Conservation (phyloP, 768 basidiomycete genomes). For the Dictyophora rubrovolvata region DNA sequence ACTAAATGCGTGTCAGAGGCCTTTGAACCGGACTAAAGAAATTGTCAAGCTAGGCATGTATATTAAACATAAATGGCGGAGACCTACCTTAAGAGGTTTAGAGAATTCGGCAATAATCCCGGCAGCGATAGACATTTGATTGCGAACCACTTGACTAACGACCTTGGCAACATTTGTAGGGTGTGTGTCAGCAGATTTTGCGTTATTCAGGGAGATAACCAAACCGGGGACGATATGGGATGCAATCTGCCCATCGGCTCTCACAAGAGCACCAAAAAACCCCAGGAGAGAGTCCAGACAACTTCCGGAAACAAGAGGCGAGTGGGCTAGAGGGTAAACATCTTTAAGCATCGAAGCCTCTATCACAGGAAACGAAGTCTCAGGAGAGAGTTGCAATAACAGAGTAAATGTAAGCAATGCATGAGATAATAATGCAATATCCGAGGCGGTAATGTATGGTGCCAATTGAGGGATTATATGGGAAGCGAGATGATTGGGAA, state of each 20-base stretch:
- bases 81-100: conserved; percentile 62
- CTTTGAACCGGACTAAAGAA: conserved; percentile 33
- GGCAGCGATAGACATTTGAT: conserved; percentile 59
- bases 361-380: conserved; percentile 61
- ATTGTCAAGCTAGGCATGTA: neutral
- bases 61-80: neutral
- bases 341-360: conserved; percentile 58
- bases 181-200: conserved; percentile 42
- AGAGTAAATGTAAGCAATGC: conserved; percentile 55
- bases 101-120: conserved; percentile 80
- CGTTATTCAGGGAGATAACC: conserved; percentile 55
- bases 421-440: conserved; percentile 71
- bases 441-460: conserved; percentile 60
- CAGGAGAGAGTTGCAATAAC: conserved; percentile 58
- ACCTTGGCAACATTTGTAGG: conserved; percentile 74
- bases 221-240: conserved; percentile 74
- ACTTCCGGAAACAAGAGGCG: conserved; percentile 65
- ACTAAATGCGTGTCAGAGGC: conserved; percentile 60
- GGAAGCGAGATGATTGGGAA: conserved; percentile 50
- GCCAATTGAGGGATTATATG: conserved; percentile 66
- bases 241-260: conserved; percentile 74
- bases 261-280: conserved; percentile 77
- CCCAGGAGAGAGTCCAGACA: conserved; percentile 72
- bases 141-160: conserved; percentile 72
- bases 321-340: conserved; percentile 63